A percentile compares a stretch with the other conserved stretches of the same genome.
phyloP scores from a whole-genome alignment of 768 basidiomycete species.

The Tulasnella sp. region DNA sequence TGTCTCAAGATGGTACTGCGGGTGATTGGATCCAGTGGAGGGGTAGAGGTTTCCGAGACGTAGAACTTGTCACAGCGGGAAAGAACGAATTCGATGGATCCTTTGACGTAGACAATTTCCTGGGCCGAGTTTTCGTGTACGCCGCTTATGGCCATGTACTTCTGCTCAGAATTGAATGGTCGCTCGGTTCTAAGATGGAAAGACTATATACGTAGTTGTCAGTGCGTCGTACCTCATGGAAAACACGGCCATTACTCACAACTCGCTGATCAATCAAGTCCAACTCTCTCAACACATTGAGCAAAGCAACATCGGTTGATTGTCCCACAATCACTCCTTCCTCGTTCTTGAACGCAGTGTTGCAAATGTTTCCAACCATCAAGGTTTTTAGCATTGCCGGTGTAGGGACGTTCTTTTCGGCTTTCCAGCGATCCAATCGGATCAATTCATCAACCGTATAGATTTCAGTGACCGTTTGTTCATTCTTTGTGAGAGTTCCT shows the following conservation, averaged over 20 bases:
- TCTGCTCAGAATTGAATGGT: slow-evolving; percentile 87
- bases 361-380: slow-evolving; percentile 78
- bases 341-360: slow-evolving; percentile 69
- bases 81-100: slow-evolving; percentile 79
- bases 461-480: slow-evolving; percentile 50
- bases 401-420: slow-evolving; percentile 28
- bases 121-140: slow-evolving; percentile 36
- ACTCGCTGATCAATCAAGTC: slow-evolving; percentile 54
- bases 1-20: slow-evolving; percentile 54
- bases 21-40: slow-evolving; percentile 55
- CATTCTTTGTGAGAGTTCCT: slow-evolving; percentile 79
- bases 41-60: slow-evolving; percentile 80
- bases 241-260: slow-evolving; percentile 32
- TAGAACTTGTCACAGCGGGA: slow-evolving; percentile 81
- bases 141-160: slow-evolving; percentile 87
- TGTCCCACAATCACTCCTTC: slow-evolving; percentile 71
- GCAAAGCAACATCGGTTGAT: slow-evolving; percentile 82
- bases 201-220: not conserved
- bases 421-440: slow-evolving; percentile 43
- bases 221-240: not conserved
- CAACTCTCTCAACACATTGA: slow-evolving; percentile 63
- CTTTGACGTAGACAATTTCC: slow-evolving; percentile 85
- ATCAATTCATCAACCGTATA: slow-evolving; percentile 78
- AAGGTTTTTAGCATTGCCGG: slow-evolving; percentile 61
- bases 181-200: slow-evolving; percentile 41